These are phyloP conservation scores for Corallochytrium limacisporum DNA, from an alignment of 78 protist genomes.

Conservation along the genomic window DNA sequence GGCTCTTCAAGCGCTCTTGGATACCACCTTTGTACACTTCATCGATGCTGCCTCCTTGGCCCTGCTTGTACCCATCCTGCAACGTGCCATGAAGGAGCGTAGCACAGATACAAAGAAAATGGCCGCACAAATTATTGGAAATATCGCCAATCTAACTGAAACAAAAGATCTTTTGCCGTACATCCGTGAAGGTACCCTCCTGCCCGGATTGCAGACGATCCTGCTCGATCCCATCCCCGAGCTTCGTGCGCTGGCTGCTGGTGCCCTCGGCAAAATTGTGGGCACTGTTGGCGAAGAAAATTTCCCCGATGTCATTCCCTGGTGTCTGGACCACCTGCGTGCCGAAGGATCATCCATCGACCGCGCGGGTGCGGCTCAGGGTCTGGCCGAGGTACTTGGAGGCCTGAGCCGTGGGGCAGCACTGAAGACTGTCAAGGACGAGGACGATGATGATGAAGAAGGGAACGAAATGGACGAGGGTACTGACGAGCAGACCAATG, in stretches of 20 bases:
- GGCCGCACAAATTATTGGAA: slow-evolving; percentile 53
- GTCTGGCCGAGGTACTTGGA: slow-evolving; percentile 20
- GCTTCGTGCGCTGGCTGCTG: slow-evolving; percentile 43
- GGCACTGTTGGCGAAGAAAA: slow-evolving; percentile 52
- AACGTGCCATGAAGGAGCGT: slow-evolving; percentile 63
- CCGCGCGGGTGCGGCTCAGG: slow-evolving; percentile 78
- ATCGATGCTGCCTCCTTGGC: slow-evolving; percentile 93
- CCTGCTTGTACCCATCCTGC: slow-evolving; percentile 75
- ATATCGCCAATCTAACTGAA: slow-evolving; percentile 53
- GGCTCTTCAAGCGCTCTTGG: slow-evolving; percentile 55
- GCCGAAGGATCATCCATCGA: slow-evolving; percentile 54
- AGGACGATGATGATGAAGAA: not conserved
- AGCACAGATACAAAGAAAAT: slow-evolving; percentile 44
- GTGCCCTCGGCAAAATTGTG: slow-evolving; percentile 48
- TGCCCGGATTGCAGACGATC: slow-evolving; percentile 46
- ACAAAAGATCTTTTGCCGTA: slow-evolving; percentile 64
- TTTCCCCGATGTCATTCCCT: slow-evolving; percentile 48
- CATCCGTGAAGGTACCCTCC: slow-evolving; percentile 21
- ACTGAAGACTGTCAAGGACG: not conserved
- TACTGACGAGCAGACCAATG: not conserved
- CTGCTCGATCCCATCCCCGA: slow-evolving; percentile 76
- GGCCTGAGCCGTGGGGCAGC: too few species aligned
- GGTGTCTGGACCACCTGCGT: slow-evolving; percentile 45
- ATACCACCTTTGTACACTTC: slow-evolving; percentile 64
- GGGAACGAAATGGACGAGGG: too few species aligned